A percentile compares a stretch with the other conserved stretches of the same genome.
Conservation (phyloP, 2,329 filamentous ascomycete species). For the Thermothelomyces thermophilus region DNA sequence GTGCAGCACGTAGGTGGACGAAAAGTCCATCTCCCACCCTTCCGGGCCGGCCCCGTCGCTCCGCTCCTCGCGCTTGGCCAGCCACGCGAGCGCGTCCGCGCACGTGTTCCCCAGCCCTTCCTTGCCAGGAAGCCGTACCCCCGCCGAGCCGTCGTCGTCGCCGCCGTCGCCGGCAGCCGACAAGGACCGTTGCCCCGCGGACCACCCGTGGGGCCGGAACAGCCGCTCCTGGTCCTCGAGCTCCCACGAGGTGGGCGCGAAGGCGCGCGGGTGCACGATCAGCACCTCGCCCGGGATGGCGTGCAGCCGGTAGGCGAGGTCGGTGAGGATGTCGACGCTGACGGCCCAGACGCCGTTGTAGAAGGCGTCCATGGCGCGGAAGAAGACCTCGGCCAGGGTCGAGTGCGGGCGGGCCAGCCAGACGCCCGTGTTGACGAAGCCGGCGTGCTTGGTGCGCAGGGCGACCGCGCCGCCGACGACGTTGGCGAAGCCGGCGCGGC, state of each 20-base stretch:
- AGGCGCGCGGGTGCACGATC: slow-evolving; percentile 23
- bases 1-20: slow-evolving; percentile 24
- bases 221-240: slow-evolving; percentile 9
- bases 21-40: slow-evolving; percentile 25
- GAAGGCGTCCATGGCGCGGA: slow-evolving; percentile 16
- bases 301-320: slow-evolving; percentile 23
- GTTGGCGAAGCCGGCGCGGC: slow-evolving; percentile 23
- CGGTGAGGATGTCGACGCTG: slow-evolving; percentile 24
- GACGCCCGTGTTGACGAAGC: slow-evolving; percentile 18
- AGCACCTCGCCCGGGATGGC: slow-evolving; percentile 25
- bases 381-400: slow-evolving; percentile 19
- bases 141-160: neutral
- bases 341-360: slow-evolving; percentile 26
- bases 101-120: slow-evolving; percentile 8
- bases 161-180: too few species aligned
- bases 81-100: slow-evolving; percentile 13
- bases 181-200: too few species aligned
- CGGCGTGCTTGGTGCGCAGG: slow-evolving; percentile 15
- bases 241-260: slow-evolving; percentile 25
- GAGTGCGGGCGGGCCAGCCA: slow-evolving; percentile 12
- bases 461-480: slow-evolving; percentile 25
- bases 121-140: neutral
- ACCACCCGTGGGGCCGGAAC: slow-evolving; percentile 5
- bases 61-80: slow-evolving; percentile 7
- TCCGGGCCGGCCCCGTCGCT: slow-evolving; percentile 15